Evolutionary conservation across 2,329 filamentous ascomycete genomes (phyloP).

Genomic region (Whalleya microplaca): DNA sequence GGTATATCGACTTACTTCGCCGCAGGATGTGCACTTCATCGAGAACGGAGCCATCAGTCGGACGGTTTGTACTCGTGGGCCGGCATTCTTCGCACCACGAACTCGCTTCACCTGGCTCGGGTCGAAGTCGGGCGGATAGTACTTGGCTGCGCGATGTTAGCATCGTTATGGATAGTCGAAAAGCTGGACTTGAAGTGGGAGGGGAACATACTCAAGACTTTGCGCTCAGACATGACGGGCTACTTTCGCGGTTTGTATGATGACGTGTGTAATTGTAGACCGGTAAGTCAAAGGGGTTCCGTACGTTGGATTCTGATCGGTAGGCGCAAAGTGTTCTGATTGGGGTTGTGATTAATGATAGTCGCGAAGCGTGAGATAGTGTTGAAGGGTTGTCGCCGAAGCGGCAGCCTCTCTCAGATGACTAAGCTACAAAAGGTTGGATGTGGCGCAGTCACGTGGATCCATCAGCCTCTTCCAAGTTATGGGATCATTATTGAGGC

Average conservation of each 20-base stretch:
- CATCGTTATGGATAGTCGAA: neutral
- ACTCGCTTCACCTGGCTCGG: constrained; percentile 76
- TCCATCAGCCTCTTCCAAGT: constrained; percentile 15
- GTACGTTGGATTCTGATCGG: neutral
- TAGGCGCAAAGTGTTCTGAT: neutral
- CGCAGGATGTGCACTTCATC: constrained; percentile 51
- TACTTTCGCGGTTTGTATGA: constrained; percentile 3
- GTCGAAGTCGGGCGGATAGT: constrained; percentile 83
- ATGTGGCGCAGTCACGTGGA: constrained; percentile 20
- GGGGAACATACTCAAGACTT: constrained; percentile 40
- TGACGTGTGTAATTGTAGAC: neutral
- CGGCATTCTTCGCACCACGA: constrained; percentile 70
- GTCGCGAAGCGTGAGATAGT: no score
- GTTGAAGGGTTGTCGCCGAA: neutral
- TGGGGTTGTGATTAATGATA: neutral
- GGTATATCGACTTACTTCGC: constrained; percentile 27
- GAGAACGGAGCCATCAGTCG: constrained; percentile 85
- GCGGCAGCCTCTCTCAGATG: neutral
- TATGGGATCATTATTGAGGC: constrained; percentile 14
- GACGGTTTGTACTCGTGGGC: constrained; percentile 82
- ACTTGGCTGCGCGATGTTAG: constrained; percentile 45
- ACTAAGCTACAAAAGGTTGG: neutral
- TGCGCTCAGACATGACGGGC: constrained; percentile 47
- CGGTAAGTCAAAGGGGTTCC: neutral
- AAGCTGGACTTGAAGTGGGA: neutral